These are phyloP conservation scores for Aspergillus sp. DNA, from an alignment of 2,329 filamentous ascomycete genomes.

Conservation along the genomic window DNA sequence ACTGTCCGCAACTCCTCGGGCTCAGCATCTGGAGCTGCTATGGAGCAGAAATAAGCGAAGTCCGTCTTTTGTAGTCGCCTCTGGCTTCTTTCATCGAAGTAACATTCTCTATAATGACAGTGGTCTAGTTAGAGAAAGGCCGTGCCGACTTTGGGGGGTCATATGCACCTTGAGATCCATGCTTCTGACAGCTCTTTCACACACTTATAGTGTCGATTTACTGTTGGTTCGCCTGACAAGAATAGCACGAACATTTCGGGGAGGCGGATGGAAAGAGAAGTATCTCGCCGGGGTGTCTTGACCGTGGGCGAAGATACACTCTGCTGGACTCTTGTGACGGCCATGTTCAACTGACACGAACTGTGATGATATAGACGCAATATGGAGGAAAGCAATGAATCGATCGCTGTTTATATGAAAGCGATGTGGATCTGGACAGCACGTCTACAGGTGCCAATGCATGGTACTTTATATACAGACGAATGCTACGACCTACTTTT, in stretches of 20 bases:
- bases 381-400: too few relatives aligned
- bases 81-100: constrained; percentile 13
- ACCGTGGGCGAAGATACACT: background rate
- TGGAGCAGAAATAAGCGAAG: constrained; percentile 29
- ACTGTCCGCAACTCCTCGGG: constrained; percentile 26
- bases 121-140: background rate
- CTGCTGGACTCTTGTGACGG: constrained; percentile 3
- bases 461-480: background rate
- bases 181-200: constrained; percentile 27
- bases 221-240: constrained; percentile 23
- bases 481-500: background rate
- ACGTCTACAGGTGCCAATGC: background rate
- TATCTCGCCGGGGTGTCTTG: background rate
- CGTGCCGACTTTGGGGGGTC: background rate
- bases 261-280: constrained; percentile 16
- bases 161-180: constrained; percentile 25
- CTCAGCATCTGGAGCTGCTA: constrained; percentile 27
- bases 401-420: background rate
- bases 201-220: constrained; percentile 27
- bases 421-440: background rate
- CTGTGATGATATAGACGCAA: background rate
- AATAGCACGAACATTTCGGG: constrained; percentile 35
- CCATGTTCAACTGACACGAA: constrained; percentile 1
- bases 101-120: constrained; percentile 16
- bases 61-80: constrained; percentile 21